A percentile compares a stretch with the other conserved stretches of the same genome.
Evolutionary conservation across 2,329 filamentous ascomycete genomes (phyloP).

Genomic region (Corinectria fuckeliana): DNA sequence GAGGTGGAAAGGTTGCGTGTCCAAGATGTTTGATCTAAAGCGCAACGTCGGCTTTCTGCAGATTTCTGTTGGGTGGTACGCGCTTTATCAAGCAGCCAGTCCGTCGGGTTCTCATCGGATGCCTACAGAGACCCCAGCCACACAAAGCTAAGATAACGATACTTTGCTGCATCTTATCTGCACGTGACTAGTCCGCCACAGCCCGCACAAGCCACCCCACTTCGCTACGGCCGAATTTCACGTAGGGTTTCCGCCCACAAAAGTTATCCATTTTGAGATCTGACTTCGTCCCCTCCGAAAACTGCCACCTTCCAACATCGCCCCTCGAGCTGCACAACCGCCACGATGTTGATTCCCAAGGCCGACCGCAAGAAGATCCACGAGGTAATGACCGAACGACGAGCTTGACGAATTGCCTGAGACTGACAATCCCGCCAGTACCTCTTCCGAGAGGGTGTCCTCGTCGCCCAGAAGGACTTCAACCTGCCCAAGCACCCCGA

Average conservation of each 20-base stretch:
- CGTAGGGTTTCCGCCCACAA: slow-evolving; percentile 54
- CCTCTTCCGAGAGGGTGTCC: slow-evolving; percentile 92
- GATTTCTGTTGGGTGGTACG: neutral
- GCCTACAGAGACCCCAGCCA: slow-evolving; percentile 22
- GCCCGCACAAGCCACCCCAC: slow-evolving; percentile 42
- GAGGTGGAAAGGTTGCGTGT: neutral
- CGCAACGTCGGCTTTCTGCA: neutral
- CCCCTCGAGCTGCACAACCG: slow-evolving; percentile 54
- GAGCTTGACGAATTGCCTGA: slow-evolving; percentile 32
- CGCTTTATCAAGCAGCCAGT: neutral
- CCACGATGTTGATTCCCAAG: slow-evolving; percentile 98
- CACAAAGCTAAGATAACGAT: slow-evolving; percentile 12
- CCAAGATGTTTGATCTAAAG: neutral
- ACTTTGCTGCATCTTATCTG: slow-evolving; percentile 34
- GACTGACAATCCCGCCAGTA: slow-evolving; percentile 62
- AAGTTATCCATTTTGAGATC: slow-evolving; percentile 53
- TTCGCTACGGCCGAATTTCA: slow-evolving; percentile 44
- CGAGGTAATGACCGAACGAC: slow-evolving; percentile 59
- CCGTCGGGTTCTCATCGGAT: neutral
- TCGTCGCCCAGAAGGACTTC: slow-evolving; percentile 99
- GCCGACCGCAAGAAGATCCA: slow-evolving; percentile 99
- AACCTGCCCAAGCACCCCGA: slow-evolving; percentile 97
- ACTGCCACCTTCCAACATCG: slow-evolving; percentile 59
- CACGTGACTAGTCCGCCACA: slow-evolving; percentile 44
- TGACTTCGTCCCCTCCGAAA: slow-evolving; percentile 44